Base-by-base conservation (phyloP, 768 basidiomycete species). In the Lactarius psammicola region DNA sequence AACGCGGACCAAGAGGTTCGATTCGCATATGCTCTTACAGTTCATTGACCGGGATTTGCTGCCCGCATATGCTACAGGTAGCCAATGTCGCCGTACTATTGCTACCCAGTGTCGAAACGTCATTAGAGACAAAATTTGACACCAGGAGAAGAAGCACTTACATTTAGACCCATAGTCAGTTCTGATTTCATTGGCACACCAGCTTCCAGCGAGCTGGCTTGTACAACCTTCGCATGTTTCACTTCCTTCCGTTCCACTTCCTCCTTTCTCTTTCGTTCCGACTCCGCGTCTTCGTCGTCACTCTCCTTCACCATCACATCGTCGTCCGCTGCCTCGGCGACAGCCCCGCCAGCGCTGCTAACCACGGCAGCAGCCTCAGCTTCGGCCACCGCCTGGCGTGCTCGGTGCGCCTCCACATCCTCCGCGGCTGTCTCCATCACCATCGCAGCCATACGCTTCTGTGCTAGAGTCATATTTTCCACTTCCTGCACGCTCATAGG, bases 391-490 rank as follows among this genome's bases (percentile, higher is more conserved):
- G 92, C 92, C 75, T 93, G 91, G 54, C 84, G 83, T 15, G 88
- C 89, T 67, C 88, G 84, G 72, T 89, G 86, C 40, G 90, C 88
- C 76, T 95, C 89, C 55, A 95, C 84, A 62, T 95, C 89, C 69
- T 93, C 92, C 2, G 80, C 91, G 1, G 92, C 92, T 31, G 90
- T 94, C 77, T 98, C 96, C 91, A 95, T 96, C 73, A 98, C 88
- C 92, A 96, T 94, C 2, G 94, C 90, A 2, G 95, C 93, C 95
- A 97, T 97, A 70, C 94, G 85, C 80, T 97, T 98, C 81, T 99
- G 95, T 2, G 94, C 92, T 33, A 98, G 79, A 2, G 94, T 95
- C 94, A 98, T 97, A 72, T 86, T 94, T 78, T 96, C 92, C 13
- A 99, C 88, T 74, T 97, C 94, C 71, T 93, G 88, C 20, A 97